phyloP scores from a whole-genome alignment of 352 stramenopile genomes.

The Pythium aphanidermatum region DNA sequence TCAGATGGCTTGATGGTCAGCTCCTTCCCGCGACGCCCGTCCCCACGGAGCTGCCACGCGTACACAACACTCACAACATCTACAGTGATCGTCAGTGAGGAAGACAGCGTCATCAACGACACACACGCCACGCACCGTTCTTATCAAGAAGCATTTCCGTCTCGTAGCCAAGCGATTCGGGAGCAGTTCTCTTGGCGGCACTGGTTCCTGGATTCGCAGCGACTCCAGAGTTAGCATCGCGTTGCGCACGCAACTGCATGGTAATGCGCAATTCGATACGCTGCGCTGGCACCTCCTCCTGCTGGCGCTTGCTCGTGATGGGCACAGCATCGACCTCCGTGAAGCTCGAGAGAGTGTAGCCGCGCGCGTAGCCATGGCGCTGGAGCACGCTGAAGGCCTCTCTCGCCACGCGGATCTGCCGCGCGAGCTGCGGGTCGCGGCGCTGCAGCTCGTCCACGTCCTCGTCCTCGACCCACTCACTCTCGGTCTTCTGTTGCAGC shows the following conservation, averaged over 20 bases:
- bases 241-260: constrained; percentile 35
- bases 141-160: constrained; percentile 22
- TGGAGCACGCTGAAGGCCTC: constrained; percentile 50
- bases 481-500: constrained; percentile 16
- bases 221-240: constrained; percentile 11
- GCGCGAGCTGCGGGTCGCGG: constrained; percentile 40
- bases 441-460: constrained; percentile 29
- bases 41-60: constrained; percentile 47
- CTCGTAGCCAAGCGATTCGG: constrained; percentile 23
- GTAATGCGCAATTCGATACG: constrained; percentile 38
- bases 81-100: constrained; percentile 12
- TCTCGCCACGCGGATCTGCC: constrained; percentile 37
- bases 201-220: constrained; percentile 23
- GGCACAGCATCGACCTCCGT: constrained; percentile 36
- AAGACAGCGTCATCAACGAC: not conserved
- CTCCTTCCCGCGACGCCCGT: constrained; percentile 24
- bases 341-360: constrained; percentile 47
- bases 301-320: constrained; percentile 23
- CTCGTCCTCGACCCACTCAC: constrained; percentile 22
- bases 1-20: constrained; percentile 41
- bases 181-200: constrained; percentile 14
- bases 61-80: constrained; percentile 47
- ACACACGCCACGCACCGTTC: constrained; percentile 24
- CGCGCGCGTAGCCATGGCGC: constrained; percentile 48
- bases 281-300: constrained; percentile 16